A percentile compares a stretch with the other conserved stretches of the same genome.
Evolutionary conservation across 202 grass and related monocot species (phyloP).

Genomic region (Musa balbisiana): DNA sequence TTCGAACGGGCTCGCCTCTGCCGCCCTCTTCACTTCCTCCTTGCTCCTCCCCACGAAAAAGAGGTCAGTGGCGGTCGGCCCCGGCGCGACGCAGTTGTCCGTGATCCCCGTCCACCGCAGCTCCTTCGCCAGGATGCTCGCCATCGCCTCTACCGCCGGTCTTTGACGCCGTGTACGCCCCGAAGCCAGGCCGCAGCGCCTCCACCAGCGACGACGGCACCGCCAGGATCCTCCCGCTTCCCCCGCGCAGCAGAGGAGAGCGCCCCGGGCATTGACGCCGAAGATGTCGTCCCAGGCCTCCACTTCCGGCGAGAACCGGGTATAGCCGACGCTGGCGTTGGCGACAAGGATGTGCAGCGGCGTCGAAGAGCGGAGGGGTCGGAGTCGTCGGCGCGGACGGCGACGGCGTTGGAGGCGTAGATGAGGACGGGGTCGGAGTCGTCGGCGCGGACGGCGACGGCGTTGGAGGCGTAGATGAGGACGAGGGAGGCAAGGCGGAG

Average conservation of each 20-base stretch:
- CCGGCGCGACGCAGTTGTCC: conserved; percentile 13
- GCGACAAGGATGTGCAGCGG: not conserved
- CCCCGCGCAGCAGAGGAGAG: not conserved
- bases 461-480: conserved; percentile 4
- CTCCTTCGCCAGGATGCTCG: conserved; percentile 5
- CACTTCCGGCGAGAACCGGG: not conserved
- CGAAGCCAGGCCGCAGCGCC: not conserved
- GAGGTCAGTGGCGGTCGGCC: not conserved
- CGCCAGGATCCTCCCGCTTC: not conserved
- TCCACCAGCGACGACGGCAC: conserved; percentile 7
- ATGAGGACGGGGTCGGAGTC: too few species aligned
- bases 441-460: not conserved
- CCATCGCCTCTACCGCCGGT: conserved; percentile 9
- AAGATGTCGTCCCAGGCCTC: conserved; percentile 10
- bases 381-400: not conserved
- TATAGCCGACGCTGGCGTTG: not conserved
- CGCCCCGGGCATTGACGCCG: conserved; percentile 1
- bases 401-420: not conserved
- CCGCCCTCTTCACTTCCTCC: not conserved
- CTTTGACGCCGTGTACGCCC: conserved; percentile 6
- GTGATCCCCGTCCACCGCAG: conserved; percentile 6
- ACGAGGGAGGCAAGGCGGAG: conserved; percentile 14
- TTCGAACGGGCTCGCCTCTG: not conserved
- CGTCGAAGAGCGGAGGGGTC: conserved; percentile 6
- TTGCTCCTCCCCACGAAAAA: not conserved